These are phyloP conservation scores for Chrysosporium keratinophilum DNA, from an alignment of 2,329 filamentous ascomycete genomes.

Conservation along the genomic window DNA sequence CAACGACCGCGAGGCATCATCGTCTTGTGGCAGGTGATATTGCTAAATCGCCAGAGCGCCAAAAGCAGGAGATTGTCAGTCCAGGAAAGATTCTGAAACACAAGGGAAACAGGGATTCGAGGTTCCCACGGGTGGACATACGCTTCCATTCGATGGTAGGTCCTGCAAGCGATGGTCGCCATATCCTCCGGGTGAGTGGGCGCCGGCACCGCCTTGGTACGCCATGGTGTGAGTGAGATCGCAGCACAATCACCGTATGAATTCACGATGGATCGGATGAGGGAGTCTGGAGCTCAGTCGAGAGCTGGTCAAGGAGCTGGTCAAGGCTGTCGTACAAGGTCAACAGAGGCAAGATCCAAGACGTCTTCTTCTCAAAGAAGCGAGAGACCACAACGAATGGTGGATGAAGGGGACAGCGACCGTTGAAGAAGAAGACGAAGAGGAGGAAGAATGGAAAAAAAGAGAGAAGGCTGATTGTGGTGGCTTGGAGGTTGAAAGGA, in stretches of 20 bases:
- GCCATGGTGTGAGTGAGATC: conserved; percentile 42
- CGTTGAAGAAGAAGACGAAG: background rate
- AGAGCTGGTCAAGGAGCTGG: background rate
- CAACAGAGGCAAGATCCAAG: background rate
- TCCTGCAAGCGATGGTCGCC: conserved; percentile 56
- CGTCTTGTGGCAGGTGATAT: conserved; percentile 46
- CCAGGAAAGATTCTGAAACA: conserved; percentile 8
- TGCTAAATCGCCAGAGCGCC: conserved; percentile 23
- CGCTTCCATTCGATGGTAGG: conserved; percentile 47
- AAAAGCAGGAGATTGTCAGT: conserved; percentile 12
- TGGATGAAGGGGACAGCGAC: background rate
- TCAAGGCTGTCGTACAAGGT: background rate
- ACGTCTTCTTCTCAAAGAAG: too few relatives aligned
- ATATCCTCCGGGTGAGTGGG: conserved; percentile 47
- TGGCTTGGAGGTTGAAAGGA: conserved; percentile 6
- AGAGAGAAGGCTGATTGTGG: background rate
- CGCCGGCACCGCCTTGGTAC: conserved; percentile 44
- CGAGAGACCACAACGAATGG: background rate
- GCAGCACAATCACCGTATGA: background rate
- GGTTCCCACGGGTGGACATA: conserved; percentile 37
- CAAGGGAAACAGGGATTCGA: conserved; percentile 2
- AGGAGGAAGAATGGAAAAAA: background rate
- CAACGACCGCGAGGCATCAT: conserved; percentile 40
- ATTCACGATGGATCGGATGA: background rate
- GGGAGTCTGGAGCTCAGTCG: conserved; percentile 1